Base-by-base conservation (phyloP, 257 asterid species). In the Leptodermis oblonga region DNA sequence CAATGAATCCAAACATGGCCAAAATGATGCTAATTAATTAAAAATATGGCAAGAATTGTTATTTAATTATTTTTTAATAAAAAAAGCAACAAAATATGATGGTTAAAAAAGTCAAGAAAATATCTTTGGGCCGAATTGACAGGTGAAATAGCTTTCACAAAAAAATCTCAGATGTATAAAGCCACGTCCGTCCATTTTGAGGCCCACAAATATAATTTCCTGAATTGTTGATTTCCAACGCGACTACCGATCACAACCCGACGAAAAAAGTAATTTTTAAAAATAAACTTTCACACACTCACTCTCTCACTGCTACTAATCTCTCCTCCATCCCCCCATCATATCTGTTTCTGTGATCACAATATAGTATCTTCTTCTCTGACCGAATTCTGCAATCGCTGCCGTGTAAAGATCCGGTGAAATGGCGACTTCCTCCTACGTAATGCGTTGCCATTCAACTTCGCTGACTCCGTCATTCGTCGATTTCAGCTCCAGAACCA, bases 401-500 rank as follows among this genome's bases (percentile, higher is more conserved):
- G 15, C 37, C 20, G 37, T 58, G 37, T 23, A 36, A 46, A 37
- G 25, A 3, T 13, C 15, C 59, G 59, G 70, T 18, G 68, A 39
- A 73, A 86, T 88, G 97, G 88, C 92, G 84, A 70, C 86, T 68
- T 76, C 82, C 3, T 73, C 82, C 1, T 70, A 51, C 67, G 68
- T 70, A 67, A 65, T 74, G 62, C 59, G 43, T 45, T 81, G 64
- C 73, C 49, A 37, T 25, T 64, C 81, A 11, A 62, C 26, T 23
- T 34, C 67, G 2, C 30, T 31, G 23, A 78, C 75, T 45, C 70
- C 85, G 13, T 77, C 84, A 67, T 71, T 80, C 23, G 73, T 84
- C 58, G 77, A 71, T 81, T 82, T 86, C 73, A 70, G 78, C 70
- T 74, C 80, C 41, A 76, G 77, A 61, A 62, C 65, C 73, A 76